Percentiles rank a stretch among this genome's conserved stretches.
These are phyloP conservation scores for Trametes elegans DNA, from an alignment of 768 basidiomycete genomes.

Conservation along the genomic window DNA sequence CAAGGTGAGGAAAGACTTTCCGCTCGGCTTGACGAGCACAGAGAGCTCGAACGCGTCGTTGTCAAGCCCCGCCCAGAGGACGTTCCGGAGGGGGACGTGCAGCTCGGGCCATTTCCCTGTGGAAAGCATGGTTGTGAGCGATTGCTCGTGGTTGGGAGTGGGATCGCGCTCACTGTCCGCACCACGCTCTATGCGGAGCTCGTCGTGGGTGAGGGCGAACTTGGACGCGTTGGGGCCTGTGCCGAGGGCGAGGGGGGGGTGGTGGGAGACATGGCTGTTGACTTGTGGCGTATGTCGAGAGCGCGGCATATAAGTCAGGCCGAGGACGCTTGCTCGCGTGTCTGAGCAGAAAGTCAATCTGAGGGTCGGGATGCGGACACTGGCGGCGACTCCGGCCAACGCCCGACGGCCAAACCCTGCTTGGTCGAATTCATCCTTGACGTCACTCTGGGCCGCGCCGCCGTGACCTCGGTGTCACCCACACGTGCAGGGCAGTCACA, in stretches of 20 bases:
- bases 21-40: constrained; percentile 47
- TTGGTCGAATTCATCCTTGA: no score
- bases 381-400: no score
- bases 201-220: constrained; percentile 30
- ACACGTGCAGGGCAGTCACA: neutral
- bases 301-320: neutral
- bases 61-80: constrained; percentile 50
- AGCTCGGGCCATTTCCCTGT: constrained; percentile 26
- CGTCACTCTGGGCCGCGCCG: no score
- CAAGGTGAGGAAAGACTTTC: constrained; percentile 39
- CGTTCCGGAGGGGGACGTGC: constrained; percentile 44
- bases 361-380: no score
- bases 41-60: constrained; percentile 44
- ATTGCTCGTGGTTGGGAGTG: neutral
- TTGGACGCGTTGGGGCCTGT: neutral
- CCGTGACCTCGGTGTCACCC: no score
- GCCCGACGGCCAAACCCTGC: no score
- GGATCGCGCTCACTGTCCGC: constrained; percentile 18
- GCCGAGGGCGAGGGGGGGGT: constrained; percentile 11
- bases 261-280: constrained; percentile 8
- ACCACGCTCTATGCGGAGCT: constrained; percentile 28
- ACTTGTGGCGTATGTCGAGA: neutral
- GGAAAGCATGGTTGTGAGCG: neutral
- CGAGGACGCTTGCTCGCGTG: no score
- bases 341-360: no score